A percentile compares a stretch with the other conserved stretches of the same genome.
phyloP scores from a whole-genome alignment of 805 yeast genomes.

The Helenozyma baotianmanensis region DNA sequence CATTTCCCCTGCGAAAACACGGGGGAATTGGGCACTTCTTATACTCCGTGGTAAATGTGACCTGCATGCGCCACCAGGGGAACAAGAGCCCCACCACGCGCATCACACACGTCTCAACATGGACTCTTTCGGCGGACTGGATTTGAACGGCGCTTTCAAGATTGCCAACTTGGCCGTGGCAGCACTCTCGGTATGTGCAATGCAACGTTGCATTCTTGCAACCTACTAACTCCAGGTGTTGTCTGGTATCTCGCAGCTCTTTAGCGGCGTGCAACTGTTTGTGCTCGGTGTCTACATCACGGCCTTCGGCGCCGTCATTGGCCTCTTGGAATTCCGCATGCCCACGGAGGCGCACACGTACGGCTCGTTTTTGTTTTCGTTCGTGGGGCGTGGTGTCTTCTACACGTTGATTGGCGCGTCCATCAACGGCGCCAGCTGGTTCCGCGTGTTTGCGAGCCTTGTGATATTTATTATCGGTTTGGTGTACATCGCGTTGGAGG shows the following conservation, averaged over 20 bases:
- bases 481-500: conserved; percentile 58
- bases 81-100: too few relatives aligned
- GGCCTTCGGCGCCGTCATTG: conserved; percentile 50
- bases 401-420: conserved; percentile 35
- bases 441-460: conserved; percentile 56
- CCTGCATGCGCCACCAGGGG: too few relatives aligned
- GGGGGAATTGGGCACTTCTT: too few relatives aligned
- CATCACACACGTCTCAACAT: too few relatives aligned
- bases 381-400: conserved; percentile 68
- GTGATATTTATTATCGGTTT: conserved; percentile 59
- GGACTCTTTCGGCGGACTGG: conserved; percentile 41
- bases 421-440: conserved; percentile 46
- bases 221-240: conserved; percentile 30
- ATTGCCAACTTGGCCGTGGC: conserved; percentile 55
- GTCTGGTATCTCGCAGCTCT: conserved; percentile 47
- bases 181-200: conserved; percentile 44
- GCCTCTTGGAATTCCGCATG: conserved; percentile 47
- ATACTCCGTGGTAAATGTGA: too few relatives aligned
- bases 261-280: conserved; percentile 50
- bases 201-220: background rate
- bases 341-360: conserved; percentile 62
- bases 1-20: too few relatives aligned
- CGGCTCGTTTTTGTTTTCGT: conserved; percentile 65
- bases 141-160: conserved; percentile 43
- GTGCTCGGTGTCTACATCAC: conserved; percentile 56